Base-by-base conservation (phyloP, 805 yeast species). In the Torulaspora quercuum region DNA sequence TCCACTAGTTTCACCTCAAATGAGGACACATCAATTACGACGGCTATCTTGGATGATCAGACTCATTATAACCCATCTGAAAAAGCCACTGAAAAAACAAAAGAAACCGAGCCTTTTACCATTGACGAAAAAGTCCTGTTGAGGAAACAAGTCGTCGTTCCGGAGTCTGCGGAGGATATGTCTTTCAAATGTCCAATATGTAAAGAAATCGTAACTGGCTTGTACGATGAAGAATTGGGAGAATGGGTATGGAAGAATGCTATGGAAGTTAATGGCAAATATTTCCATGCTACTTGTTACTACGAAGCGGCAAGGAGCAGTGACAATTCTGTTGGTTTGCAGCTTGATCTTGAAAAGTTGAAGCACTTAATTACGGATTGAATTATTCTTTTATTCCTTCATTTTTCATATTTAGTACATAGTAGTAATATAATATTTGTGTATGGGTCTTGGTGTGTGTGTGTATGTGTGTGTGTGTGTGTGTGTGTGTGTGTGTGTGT, bases 231-330 rank as follows among this genome's bases (percentile, higher is more conserved):
- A 48, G 82, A 78, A 29, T 61, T 72, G 2, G 90, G 88, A 39
- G 89, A 82, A 48, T 84, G 94, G 94, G 73, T 83, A 13, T 83
- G 89, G 88, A 70, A 67, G 44, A 79, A 81, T 52, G 80, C 87
- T 2, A 67, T 78, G 9, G 68, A 67, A 34, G 67, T 65, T 1
- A 65, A 70, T 34, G 73, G 69, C 2, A 68, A 67, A 42, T 68
- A 75, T 16, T 79, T 75, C 53, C 92, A 84, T 61, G 79, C 78
- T 25, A 69, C 77, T 1, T 84, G 94, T 53, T 76, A 72, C 53
- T 62, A 71, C n/a, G 92, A 86, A 46, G 72, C 85, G 24, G 47
- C 46, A 4, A 49, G 51, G 30, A 50, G 46, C 33, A 45, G 38
- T 16, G 44, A 41, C 13, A 38, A 33, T 35, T 29, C 48, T 4